Evolutionary conservation across 228 moss, liverwort and hornwort genomes (phyloP).

Genomic region (Sphagnum magellanicum): DNA sequence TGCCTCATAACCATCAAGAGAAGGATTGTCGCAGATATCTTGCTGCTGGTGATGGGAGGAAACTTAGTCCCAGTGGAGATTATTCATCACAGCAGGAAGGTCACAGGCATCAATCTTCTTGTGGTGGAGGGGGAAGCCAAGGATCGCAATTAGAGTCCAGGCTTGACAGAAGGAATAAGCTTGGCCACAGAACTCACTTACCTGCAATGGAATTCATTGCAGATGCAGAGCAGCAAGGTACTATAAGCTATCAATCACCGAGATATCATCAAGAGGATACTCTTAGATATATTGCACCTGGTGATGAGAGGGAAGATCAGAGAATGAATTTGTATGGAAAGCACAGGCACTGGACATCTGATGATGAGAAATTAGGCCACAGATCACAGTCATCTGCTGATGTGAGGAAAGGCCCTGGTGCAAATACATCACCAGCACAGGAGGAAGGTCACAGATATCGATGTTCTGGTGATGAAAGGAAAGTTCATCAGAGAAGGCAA

Average conservation of each 20-base stretch:
- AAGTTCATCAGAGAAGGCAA: conserved; percentile 12
- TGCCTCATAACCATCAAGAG: no score
- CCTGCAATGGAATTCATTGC: conserved; percentile 23
- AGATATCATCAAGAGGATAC: not conserved
- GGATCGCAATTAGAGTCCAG: conserved; percentile 5
- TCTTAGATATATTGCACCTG: conserved; percentile 14
- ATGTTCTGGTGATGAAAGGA: conserved; percentile 10
- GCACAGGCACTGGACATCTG: not conserved
- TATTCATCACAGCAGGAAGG: conserved; percentile 5
- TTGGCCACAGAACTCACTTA: conserved; percentile 31
- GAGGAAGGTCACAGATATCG: conserved; percentile 19
- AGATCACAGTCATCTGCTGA: conserved; percentile 27
- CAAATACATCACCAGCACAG: conserved; percentile 1
- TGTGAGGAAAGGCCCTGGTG: conserved; percentile 4
- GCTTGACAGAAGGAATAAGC: conserved; percentile 19
- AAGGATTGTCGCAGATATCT: conserved; percentile 3
- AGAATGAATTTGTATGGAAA: not conserved
- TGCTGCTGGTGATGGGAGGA: conserved; percentile 1
- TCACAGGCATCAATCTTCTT: conserved; percentile 9
- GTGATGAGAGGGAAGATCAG: conserved; percentile 10
- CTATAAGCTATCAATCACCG: conserved; percentile 5
- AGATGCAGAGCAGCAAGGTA: conserved; percentile 9
- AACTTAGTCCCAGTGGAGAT: not conserved
- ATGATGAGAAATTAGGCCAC: conserved; percentile 6
- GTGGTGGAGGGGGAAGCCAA: conserved; percentile 8